These are phyloP conservation scores for Pyricularia grisea DNA, from an alignment of 2,329 filamentous ascomycete species.

Conservation along the genomic window DNA sequence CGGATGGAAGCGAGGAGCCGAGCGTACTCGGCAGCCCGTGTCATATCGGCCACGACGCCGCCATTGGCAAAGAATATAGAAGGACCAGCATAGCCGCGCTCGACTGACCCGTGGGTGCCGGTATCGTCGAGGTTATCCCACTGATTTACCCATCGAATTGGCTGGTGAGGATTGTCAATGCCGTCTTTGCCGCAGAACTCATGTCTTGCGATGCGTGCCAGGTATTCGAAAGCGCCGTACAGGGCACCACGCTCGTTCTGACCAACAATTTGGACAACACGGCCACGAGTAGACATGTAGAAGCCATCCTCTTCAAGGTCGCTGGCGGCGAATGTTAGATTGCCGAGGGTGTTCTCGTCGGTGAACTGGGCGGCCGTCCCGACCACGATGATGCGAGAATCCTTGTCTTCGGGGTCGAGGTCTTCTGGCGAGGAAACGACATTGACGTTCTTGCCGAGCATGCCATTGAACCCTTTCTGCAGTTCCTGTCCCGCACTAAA, in stretches of 20 bases:
- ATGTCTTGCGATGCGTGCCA: constrained; percentile 53
- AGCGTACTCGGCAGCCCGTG: constrained; percentile 51
- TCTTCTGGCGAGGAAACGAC: constrained; percentile 11
- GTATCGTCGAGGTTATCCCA: constrained; percentile 57
- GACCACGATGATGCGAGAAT: constrained; percentile 51
- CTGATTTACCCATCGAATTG: constrained; percentile 62
- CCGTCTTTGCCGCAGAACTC: constrained; percentile 38
- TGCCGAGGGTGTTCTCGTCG: constrained; percentile 15
- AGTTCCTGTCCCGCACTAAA: constrained; percentile 51
- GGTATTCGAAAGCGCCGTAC: constrained; percentile 61
- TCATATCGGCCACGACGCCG: constrained; percentile 45
- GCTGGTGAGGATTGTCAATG: constrained; percentile 46
- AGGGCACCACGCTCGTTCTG: constrained; percentile 58
- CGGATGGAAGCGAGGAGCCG: constrained; percentile 57
- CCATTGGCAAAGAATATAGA: constrained; percentile 61
- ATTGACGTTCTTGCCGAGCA: constrained; percentile 39
- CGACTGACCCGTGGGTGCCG: constrained; percentile 40
- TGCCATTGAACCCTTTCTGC: constrained; percentile 43
- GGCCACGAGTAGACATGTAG: constrained; percentile 40
- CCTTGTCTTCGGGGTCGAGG: not conserved
- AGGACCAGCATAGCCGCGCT: constrained; percentile 56
- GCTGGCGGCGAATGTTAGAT: constrained; percentile 13
- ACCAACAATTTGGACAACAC: constrained; percentile 47
- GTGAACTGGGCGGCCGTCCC: constrained; percentile 36
- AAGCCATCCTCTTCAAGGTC: constrained; percentile 48